A percentile compares a stretch with the other conserved stretches of the same genome.
phyloP scores from a whole-genome alignment of 2,329 filamentous ascomycete genomes.

The Domatiomyces catenatus region DNA sequence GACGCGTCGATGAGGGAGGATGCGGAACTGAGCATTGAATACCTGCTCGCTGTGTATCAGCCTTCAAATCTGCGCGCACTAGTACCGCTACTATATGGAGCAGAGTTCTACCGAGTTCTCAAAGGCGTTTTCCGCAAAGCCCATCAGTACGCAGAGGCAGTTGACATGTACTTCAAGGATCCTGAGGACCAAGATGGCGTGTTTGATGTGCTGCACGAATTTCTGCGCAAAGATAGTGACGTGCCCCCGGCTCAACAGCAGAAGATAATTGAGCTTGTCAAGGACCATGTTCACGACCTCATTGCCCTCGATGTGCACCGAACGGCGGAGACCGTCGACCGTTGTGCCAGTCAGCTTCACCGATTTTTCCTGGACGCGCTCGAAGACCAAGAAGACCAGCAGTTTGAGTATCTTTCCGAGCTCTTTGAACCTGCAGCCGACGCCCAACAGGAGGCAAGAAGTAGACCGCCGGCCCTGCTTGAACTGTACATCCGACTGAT shows the following conservation, averaged over 20 bases:
- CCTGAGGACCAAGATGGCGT: conserved; percentile 56
- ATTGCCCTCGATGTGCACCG: conserved; percentile 49
- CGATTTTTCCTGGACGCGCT: conserved; percentile 48
- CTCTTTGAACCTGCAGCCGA: conserved; percentile 49
- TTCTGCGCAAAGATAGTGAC: conserved; percentile 48
- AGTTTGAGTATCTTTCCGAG: conserved; percentile 61
- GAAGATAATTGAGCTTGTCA: conserved; percentile 54
- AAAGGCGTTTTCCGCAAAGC: conserved; percentile 76
- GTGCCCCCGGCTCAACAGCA: conserved; percentile 54
- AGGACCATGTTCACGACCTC: conserved; percentile 49
- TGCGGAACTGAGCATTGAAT: conserved; percentile 92
- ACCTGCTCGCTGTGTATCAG: conserved; percentile 82
- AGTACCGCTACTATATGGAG: conserved; percentile 61
- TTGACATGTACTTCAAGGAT: conserved; percentile 76
- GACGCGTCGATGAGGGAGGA: conserved; percentile 71
- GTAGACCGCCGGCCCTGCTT: conserved; percentile 34
- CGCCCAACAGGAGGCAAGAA: conserved; percentile 16
- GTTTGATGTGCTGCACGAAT: conserved; percentile 66
- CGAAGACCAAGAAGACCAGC: conserved; percentile 44
- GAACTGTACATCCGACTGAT: conserved; percentile 83
- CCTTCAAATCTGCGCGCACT: conserved; percentile 65
- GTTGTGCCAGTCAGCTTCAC: conserved; percentile 49
- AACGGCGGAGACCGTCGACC: conserved; percentile 50
- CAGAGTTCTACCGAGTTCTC: conserved; percentile 77
- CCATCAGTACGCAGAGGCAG: conserved; percentile 60